Evolutionary conservation across 768 basidiomycete species (phyloP), one percentile per base, ranked within the genome.

Genomic region (Xerocomus brunneocitrinus): DNA sequence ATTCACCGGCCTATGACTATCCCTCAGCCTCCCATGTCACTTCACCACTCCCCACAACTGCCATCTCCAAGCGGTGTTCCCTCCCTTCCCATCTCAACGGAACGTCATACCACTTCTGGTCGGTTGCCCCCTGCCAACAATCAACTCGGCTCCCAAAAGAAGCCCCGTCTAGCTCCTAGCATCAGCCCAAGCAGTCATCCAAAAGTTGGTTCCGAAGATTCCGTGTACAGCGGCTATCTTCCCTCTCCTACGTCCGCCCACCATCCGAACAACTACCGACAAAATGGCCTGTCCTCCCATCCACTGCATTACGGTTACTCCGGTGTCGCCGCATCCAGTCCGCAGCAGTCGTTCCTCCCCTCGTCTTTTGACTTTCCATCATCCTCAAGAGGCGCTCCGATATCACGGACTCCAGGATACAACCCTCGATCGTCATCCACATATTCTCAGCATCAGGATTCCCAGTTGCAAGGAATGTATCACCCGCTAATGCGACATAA

Each of bases 11-110:
- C 67, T 0, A 66, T 70, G 64, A 51, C 66, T 8, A 70, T 69
- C 42, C 69, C 69, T 28, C 70, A 67, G 10, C 67, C 68, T 28
- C 68, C 68, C 3, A 66, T 71, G 56, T 64, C 68, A 2, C 59
- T 62, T 14, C 68, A 65, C 34, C 65, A 65, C 34, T 64, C 67
- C 4, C 41, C 66, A 2, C 69, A 65, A 42, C 50, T 69, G 27
- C 58, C 63, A 3, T 48, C 61, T 3, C 46, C 56, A 53, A 44
- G 55, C 25, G 44, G 57, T 4, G 55, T 52, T n/a, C 59, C 68
- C 9, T 65, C 67, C 41, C 65, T 72, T 52, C 69, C 71, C 14
- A 39, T 72, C 38, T 70, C 68, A 54, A 70, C 65, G 14, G 68
- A 70, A 51, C 62, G 68, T 3, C 70, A 69, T 13, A 13, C 32